These are phyloP conservation scores for Ustilago hordei DNA, from an alignment of 1,284 basidiomycete genomes.

Conservation along the genomic window DNA sequence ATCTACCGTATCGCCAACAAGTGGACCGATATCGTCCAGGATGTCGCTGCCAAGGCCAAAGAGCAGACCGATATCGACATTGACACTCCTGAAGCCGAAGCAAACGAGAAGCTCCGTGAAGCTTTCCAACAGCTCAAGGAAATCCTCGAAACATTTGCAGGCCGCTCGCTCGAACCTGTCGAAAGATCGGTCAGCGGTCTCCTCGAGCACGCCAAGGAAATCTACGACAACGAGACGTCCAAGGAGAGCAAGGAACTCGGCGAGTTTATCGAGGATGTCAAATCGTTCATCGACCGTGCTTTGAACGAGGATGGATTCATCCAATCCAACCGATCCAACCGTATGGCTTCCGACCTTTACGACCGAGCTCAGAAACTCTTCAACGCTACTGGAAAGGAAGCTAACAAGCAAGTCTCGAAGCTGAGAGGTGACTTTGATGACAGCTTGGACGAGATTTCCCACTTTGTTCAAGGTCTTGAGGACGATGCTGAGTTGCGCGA, in stretches of 20 bases:
- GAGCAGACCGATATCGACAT: slow-evolving; percentile 70
- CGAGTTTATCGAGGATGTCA: slow-evolving; percentile 65
- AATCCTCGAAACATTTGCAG: slow-evolving; percentile 71
- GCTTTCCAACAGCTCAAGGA: slow-evolving; percentile 70
- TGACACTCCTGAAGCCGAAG: slow-evolving; percentile 69
- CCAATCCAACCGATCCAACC: slow-evolving; percentile 49
- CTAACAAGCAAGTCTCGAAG: slow-evolving; percentile 54
- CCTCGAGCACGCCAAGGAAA: slow-evolving; percentile 69
- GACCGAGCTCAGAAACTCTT: slow-evolving; percentile 49
- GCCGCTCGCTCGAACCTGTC: slow-evolving; percentile 52
- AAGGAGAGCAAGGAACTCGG: slow-evolving; percentile 68
- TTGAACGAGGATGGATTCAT: slow-evolving; percentile 53
- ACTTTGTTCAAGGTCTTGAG: slow-evolving; percentile 49
- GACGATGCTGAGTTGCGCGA: slow-evolving; percentile 56
- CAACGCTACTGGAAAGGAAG: slow-evolving; percentile 50
- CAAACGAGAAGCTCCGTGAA: slow-evolving; percentile 70
- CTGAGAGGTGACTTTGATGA: slow-evolving; percentile 42
- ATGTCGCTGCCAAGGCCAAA: slow-evolving; percentile 70
- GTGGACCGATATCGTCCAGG: slow-evolving; percentile 71
- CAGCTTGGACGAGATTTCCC: slow-evolving; percentile 38
- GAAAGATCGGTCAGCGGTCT: slow-evolving; percentile 70
- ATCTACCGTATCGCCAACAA: slow-evolving; percentile 71
- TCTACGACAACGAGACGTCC: slow-evolving; percentile 67
- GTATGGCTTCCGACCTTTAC: slow-evolving; percentile 48
- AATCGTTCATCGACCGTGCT: slow-evolving; percentile 48